Evolutionary conservation across 352 stramenopile species (phyloP), one percentile per base, ranked within the genome.

Genomic region (Pythium rishiriense): DNA sequence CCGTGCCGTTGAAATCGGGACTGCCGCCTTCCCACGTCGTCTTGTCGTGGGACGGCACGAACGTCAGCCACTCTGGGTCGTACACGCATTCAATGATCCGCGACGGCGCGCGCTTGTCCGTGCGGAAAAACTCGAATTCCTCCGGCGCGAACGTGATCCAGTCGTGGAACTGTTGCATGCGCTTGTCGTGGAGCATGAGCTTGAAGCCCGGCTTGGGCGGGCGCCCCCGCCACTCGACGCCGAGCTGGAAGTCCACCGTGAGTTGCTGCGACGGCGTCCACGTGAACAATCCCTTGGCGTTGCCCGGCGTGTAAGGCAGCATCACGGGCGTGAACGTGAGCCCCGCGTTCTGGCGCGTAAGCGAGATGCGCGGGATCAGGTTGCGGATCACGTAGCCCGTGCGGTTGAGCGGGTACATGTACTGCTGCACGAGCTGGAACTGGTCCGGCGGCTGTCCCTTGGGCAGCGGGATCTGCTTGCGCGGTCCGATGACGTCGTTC

Each of bases 401-500:
- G 42, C 82, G 84, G 51, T 83, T 89, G 24, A 90, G 73, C 11
- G 84, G 84, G 61, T 93, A 93, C 84, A 93, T 93, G 56, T 83
- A 90, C 70, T 91, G 84, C 57, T 93, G 73, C 45, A 95, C 77
- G 21, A 95, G 77, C 61, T 90, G 81, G 64, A 95, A 95, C 60
- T 79, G 83, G 49, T 91, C 84, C 6, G 86, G 73, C 19, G 84
- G 84, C 22, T 95, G 86, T 42, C 79, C 79, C 61, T 95, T 95
- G 5, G 84, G 84, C 28, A 80, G 50, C 33, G 83, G 74, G 17
- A 93, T 74, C 48, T 83, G 82, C 79, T 92, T 93, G 33, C 84
- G 80, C 29, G 86, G 86, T 0, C 76, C 85, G 54, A 95, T 87
- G n/a, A 95, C 84, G 74, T 93, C 85, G 72, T 95, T 95, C 70